These are phyloP conservation scores for Stachybotrys chlorohalonatus DNA, from an alignment of 2,329 filamentous ascomycete genomes.

Conservation along the genomic window DNA sequence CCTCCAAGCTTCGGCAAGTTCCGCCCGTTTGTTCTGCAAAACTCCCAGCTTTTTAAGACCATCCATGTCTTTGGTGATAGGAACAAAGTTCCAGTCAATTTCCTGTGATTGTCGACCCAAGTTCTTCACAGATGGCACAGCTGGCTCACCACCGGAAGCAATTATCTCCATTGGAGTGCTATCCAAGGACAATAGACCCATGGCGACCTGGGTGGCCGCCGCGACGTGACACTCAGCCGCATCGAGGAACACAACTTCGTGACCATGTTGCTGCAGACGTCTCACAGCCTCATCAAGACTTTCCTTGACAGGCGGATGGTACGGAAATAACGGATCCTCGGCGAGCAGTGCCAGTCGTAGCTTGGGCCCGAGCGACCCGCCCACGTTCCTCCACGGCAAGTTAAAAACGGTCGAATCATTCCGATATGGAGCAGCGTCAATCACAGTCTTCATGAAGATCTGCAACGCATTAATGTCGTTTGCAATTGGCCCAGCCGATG, in stretches of 20 bases:
- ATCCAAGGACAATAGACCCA: neutral
- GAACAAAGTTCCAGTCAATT: neutral
- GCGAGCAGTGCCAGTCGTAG: constrained; percentile 3
- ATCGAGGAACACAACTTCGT: constrained; percentile 2
- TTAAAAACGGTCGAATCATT: neutral
- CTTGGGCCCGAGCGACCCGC: neutral
- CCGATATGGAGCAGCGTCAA: neutral
- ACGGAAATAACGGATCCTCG: constrained; percentile 3
- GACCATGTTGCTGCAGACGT: constrained; percentile 1
- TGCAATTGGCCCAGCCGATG: constrained; percentile 4
- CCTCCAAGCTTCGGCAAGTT: constrained; percentile 29
- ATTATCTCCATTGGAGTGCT: neutral
- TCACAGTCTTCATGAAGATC: constrained; percentile 2
- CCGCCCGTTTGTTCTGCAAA: constrained; percentile 11
- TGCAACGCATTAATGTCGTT: constrained; percentile 4
- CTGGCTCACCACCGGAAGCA: neutral
- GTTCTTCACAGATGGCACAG: neutral
- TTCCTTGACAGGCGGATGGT: constrained; percentile 5
- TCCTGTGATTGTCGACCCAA: neutral
- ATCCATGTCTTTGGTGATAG: neutral
- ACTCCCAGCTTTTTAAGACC: constrained; percentile 24
- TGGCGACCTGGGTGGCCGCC: constrained; percentile 6
- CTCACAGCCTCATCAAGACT: constrained; percentile 1
- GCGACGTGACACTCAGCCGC: constrained; percentile 1
- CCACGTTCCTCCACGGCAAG: constrained; percentile 2